phyloP scores from a whole-genome alignment of 139 green algal genomes.

The Tetradesmus lagerheimii region DNA sequence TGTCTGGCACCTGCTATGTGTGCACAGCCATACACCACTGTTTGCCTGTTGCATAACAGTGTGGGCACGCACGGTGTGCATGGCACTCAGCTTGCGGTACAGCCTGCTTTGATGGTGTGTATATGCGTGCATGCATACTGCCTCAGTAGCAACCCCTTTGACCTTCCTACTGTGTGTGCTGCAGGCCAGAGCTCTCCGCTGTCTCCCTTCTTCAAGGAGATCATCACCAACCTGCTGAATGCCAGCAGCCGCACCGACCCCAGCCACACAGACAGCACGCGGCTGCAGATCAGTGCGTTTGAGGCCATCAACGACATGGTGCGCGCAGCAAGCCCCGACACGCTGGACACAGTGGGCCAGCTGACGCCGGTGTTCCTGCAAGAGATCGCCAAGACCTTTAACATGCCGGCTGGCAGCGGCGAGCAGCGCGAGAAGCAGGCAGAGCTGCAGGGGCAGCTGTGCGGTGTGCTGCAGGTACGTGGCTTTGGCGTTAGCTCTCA shows the following conservation, averaged over 20 bases:
- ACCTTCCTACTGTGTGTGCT: neutral
- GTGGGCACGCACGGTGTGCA: too few relatives aligned
- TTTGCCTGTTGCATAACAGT: too few relatives aligned
- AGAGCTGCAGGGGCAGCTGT: constrained; percentile 90
- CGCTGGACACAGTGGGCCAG: constrained; percentile 79
- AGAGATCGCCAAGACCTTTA: constrained; percentile 80
- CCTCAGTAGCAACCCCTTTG: too few relatives aligned
- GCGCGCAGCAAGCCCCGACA: constrained; percentile 76
- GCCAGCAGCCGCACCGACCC: constrained; percentile 54
- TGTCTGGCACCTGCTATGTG: too few relatives aligned
- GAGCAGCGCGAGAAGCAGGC: constrained; percentile 71
- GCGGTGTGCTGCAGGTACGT: constrained; percentile 89
- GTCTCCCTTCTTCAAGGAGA: constrained; percentile 90
- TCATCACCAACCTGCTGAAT: constrained; percentile 84
- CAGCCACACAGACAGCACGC: constrained; percentile 12
- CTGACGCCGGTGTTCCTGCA: constrained; percentile 85
- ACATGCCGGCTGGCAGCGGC: constrained; percentile 54
- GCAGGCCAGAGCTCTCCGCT: constrained; percentile 74
- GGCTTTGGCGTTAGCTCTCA: neutral
- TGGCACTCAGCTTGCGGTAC: neutral
- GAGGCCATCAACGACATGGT: constrained; percentile 98
- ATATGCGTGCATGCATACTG: neutral
- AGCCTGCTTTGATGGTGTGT: neutral
- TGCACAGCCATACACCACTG: too few relatives aligned
- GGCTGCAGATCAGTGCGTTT: constrained; percentile 87